These are phyloP conservation scores for Penicillium sp. DNA, from an alignment of 2,329 filamentous ascomycete genomes.

Conservation along the genomic window DNA sequence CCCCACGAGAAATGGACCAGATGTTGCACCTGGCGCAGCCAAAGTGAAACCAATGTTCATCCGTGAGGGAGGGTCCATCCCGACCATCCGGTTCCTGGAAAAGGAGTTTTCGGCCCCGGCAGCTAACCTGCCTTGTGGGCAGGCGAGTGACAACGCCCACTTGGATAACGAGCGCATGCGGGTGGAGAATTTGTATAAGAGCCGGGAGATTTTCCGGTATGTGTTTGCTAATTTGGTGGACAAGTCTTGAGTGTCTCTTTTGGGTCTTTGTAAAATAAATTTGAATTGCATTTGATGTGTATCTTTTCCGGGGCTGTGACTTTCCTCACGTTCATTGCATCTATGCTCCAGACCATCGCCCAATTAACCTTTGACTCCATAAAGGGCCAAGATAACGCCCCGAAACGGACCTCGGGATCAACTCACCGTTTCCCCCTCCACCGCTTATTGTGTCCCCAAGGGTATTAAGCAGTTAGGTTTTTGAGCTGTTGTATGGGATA, in stretches of 20 bases:
- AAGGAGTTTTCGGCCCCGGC: conserved; percentile 91
- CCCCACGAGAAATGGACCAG: not conserved
- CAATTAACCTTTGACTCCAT: not conserved
- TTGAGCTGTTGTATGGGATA: not conserved
- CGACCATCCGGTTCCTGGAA: conserved; percentile 88
- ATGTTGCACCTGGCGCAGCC: not conserved
- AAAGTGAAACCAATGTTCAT: conserved; percentile 72
- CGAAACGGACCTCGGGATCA: not conserved
- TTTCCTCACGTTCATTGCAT: not conserved
- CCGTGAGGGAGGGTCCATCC: conserved; percentile 91
- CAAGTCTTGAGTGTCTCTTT: conserved; percentile 13
- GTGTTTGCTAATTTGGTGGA: conserved; percentile 69
- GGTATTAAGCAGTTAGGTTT: not conserved
- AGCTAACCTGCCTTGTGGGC: conserved; percentile 88
- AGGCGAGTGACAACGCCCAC: conserved; percentile 91
- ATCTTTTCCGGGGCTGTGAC: not conserved
- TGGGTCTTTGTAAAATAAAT: not conserved
- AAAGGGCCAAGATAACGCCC: not conserved
- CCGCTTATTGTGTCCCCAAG: not conserved
- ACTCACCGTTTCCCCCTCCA: not conserved
- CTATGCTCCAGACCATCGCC: not conserved
- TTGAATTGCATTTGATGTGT: not conserved
- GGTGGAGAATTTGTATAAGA: conserved; percentile 83
- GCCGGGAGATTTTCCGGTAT: conserved; percentile 82
- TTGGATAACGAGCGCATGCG: conserved; percentile 92